Base-by-base conservation (phyloP, 2,329 filamentous ascomycete species). In the Cladosporium colombiae region DNA sequence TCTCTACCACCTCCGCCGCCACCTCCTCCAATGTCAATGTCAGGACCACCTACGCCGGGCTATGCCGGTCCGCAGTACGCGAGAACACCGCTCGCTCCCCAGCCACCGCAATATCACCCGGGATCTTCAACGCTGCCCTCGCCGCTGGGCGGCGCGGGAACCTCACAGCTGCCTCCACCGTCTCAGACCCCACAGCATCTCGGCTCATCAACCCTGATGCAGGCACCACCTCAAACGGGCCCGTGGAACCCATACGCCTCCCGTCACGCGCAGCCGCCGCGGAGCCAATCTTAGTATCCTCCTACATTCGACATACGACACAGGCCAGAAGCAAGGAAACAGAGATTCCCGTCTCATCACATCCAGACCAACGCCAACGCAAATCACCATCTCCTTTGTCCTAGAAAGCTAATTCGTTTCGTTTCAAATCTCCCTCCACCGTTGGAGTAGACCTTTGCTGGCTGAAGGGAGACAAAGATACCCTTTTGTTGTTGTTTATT, bases 241-340 rank as follows among this genome's bases (percentile, higher is more conserved):
- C 75, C 74, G 16, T 73, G 70, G 69, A 76, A 77, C 64, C 74
- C 75, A 10, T 77, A 74, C 60, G 73, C 72, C 33, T 68, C 73
- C 5, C 68, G 70, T 16, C 65, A 62, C 31, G 11, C n/a, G 10
- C 59, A 62, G 40, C 58, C 60, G n/a, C 49, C 60, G 60, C 60
- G 60, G 18, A 55, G 46, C 7, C 60, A 62, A 27, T 37, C 49
- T 62, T 62, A 62, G 49, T 31, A 21, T 33, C 5, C 31, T 33
- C 10, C 31, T 21, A 21, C 33, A 40, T 13, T n/a, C 53, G 53
- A 31, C 37, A 44, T 21, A n/a, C 40, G 40, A 27, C 27, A 5
- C 14, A 57, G 2, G 55, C 40, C 40, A 10, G 40, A 46, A 21
- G 7, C n/a, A 46, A 46, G 40, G n/a, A 46, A 46, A 5, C 40